Base-by-base conservation (phyloP, 805 yeast species). In the Candida rishiriensis region DNA sequence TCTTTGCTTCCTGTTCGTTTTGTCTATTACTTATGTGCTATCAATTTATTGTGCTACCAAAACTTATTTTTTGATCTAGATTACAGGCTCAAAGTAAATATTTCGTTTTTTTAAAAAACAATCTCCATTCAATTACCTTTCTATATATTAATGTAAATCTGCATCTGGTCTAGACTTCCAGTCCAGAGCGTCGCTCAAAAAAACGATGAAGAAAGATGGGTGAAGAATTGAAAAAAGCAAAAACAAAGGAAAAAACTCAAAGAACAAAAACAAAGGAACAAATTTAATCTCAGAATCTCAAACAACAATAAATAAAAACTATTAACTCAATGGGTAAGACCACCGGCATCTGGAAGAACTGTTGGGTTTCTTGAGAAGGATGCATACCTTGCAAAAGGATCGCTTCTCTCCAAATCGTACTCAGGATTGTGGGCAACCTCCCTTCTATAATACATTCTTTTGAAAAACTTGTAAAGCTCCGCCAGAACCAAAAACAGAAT, bases 391-490 rank as follows among this genome's bases (percentile, higher is more conserved):
- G 78, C 72, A 61, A 83, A 83, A 33, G 86, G 84, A 57, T 78
- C 76, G 49, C 66, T 71, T 59, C 75, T 76, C 56, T 81, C 85
- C 62, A 80, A 67, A 51, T 81, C 88, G 41, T 73, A 69, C 55
- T 81, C 85, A 14, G 86, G 86, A 54, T 79, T 78, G 43, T 68
- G 70, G 12, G 72, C 78, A 38, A 57, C 59, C 34, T 57, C 60
- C 40, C 64, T 69, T 46, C 77, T 68, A 58, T 57, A 72, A 56
- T 75, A 78, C 3, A 68, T 44, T 57, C 95, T 74, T 68, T 88
- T 88, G 56, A 63, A 49, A 61, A 70, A 76, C 61, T 88, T 88
- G 76, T 83, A 85, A 9, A 68, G 43, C 63, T 88, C 96, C 49
- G 78, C 74, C 9, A 81, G 80, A 6, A 64, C 46, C 52, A 86